Base-by-base conservation (phyloP, 177 flowering plant species). In the Tripterygium wilfordii region DNA sequence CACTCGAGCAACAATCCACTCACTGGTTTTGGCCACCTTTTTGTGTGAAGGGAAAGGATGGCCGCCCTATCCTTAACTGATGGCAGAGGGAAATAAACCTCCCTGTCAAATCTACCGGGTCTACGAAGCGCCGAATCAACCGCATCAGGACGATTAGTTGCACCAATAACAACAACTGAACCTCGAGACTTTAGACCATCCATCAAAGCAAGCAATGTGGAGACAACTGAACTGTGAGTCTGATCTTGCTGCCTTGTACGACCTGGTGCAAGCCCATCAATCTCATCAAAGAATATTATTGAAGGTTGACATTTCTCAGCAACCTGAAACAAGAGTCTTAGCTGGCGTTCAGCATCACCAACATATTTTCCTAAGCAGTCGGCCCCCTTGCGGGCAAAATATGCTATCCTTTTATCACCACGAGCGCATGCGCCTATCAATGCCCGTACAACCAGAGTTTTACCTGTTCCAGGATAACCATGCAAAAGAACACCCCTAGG, bases 321-420 rank as follows among this genome's bases (percentile, higher is more conserved):
- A 69, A 92, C 97, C 69, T 92, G 96, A 71, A 89, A 92, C 67
- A 89, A 66, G 33, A 89, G 81, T 56, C 97, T 77, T 27, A 92
- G 60, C 74, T 89, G 97, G 26, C 96, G 97, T 67, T 89, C 98
- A 60, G 98, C 96, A 76, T 92, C 99, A 66, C 99, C 99, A 50
- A 92, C 97, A 68, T 92, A 92, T 61, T 92, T 92, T 28, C 99
- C 99, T 37, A 92, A 71, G 67, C 99, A 92, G 69, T 92, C 99
- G 57, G 99, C 99, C 54, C 99, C 99, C 62, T 92, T 92, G 40
- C 97, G 85, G 26, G 99, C 95, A 78, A 92, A 92, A 65, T 92
- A 92, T n/a, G 99, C 97, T 53, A 92, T 92, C 24, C 82, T 62
- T 58, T 63, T 84, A 58, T 89, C 96, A 33, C 99, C 99, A 54